phyloP scores from a whole-genome alignment of 2,329 filamentous ascomycete genomes.

The Claviceps lovelessii region DNA sequence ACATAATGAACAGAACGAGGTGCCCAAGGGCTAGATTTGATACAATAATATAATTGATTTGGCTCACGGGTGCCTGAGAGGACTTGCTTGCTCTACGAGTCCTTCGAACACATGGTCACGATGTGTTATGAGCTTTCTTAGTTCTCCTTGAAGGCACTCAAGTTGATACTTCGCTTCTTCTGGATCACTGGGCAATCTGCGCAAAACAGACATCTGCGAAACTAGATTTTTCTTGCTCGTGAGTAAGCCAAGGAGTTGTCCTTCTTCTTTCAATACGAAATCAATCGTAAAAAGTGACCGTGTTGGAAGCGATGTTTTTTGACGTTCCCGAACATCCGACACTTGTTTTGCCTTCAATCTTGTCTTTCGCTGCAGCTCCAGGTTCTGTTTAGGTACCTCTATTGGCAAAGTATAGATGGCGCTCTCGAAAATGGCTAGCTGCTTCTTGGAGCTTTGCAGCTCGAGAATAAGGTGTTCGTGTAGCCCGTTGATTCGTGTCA shows the following conservation, averaged over 20 bases:
- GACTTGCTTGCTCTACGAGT: constrained; percentile 49
- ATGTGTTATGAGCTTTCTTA: constrained; percentile 44
- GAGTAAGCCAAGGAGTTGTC: constrained; percentile 42
- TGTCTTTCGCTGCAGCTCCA: constrained; percentile 56
- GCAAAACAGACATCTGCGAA: constrained; percentile 48
- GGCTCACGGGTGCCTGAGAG: constrained; percentile 25
- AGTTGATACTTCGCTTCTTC: constrained; percentile 57
- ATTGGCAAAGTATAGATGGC: constrained; percentile 39
- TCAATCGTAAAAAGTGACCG: constrained; percentile 36
- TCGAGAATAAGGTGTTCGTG: constrained; percentile 41
- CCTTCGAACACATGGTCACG: constrained; percentile 65
- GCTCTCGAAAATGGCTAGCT: constrained; percentile 29
- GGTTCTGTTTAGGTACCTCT: constrained; percentile 53
- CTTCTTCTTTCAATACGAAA: constrained; percentile 43
- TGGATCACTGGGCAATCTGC: constrained; percentile 57
- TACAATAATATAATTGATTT: constrained; percentile 1
- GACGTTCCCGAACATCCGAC: constrained; percentile 45
- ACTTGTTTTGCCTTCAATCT: constrained; percentile 53
- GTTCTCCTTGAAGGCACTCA: constrained; percentile 48
- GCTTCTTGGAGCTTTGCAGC: constrained; percentile 20
- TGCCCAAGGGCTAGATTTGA: background rate
- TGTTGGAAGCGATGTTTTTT: constrained; percentile 22
- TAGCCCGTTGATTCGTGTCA: constrained; percentile 40
- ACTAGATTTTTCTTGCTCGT: constrained; percentile 46
- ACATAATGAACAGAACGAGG: background rate